These are phyloP conservation scores for Kuraishia hungarica DNA, from an alignment of 805 yeast species.

Conservation along the genomic window DNA sequence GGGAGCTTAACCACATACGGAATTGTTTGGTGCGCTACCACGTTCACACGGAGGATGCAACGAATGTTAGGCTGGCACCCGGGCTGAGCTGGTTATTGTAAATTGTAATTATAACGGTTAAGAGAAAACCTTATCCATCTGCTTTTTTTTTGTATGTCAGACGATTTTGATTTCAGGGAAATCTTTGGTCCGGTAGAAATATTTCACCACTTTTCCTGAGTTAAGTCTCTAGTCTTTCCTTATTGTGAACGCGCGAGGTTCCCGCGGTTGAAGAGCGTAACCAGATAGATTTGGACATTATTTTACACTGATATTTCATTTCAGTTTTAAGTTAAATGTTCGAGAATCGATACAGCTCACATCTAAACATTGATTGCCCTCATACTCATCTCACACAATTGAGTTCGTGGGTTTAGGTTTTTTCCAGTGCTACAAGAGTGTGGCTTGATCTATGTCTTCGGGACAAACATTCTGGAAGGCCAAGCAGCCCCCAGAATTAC, in stretches of 20 bases:
- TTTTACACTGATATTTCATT: not conserved
- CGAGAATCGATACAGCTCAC: not conserved
- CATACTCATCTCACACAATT: not conserved
- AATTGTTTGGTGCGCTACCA: not conserved
- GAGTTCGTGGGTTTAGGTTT: not conserved
- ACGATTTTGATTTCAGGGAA: not conserved
- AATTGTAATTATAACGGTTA: not conserved
- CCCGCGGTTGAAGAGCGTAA: not conserved
- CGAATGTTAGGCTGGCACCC: not conserved
- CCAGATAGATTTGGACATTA: not conserved
- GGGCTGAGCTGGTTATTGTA: not conserved
- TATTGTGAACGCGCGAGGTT: not conserved
- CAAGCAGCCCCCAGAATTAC: conserved; percentile 22
- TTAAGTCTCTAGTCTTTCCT: not conserved
- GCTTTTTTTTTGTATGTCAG: not conserved
- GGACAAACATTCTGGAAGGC: conserved; percentile 7
- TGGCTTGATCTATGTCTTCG: not conserved
- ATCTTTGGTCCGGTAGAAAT: not conserved
- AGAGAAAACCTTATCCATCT: not conserved
- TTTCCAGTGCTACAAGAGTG: not conserved
- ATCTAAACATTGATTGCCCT: not conserved
- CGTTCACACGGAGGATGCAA: not conserved
- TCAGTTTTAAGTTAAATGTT: not conserved
- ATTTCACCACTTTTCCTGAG: not conserved
- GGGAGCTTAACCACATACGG: not conserved